Percentiles rank a stretch among this genome's conserved stretches.
Evolutionary conservation across 495 filamentous ascomycete genomes (phyloP).

Genomic region (Aspergillus kassunensis): DNA sequence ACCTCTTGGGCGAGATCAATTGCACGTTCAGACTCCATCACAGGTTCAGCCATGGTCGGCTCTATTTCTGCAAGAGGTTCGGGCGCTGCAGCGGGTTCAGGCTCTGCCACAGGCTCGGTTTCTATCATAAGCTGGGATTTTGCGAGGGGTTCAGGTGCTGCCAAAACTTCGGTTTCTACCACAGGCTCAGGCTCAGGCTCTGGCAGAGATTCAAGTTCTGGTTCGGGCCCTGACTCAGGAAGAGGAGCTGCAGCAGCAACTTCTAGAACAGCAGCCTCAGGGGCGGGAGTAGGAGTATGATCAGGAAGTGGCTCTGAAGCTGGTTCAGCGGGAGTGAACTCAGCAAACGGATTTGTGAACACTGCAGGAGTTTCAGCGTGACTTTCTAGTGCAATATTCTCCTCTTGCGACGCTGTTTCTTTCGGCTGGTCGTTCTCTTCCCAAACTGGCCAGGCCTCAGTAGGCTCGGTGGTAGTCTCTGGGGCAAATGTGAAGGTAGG

Average conservation of each 20-base stretch:
- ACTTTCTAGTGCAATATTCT: background rate
- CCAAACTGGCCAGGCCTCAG: conserved; percentile 4
- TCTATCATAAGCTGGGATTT: background rate
- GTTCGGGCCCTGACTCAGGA: background rate
- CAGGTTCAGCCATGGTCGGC: background rate
- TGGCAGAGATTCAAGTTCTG: background rate
- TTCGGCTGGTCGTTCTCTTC: conserved; percentile 3
- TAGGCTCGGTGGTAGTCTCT: conserved; percentile 1
- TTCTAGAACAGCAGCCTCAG: background rate
- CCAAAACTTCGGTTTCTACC: background rate
- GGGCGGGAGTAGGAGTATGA: background rate
- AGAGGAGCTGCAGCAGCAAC: conserved; percentile 12
- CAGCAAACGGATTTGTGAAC: background rate
- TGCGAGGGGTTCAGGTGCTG: background rate
- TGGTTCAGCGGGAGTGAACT: conserved; percentile 2
- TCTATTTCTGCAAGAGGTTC: conserved; percentile 7
- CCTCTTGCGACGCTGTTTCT: background rate
- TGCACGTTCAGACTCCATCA: conserved; percentile 5
- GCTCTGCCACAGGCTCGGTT: background rate
- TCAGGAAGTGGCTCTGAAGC: conserved; percentile 1
- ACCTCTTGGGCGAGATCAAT: conserved; percentile 12
- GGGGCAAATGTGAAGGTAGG: conserved; percentile 26
- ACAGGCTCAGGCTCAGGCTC: background rate
- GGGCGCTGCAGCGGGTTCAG: conserved; percentile 5
- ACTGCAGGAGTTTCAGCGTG: background rate